Percentiles rank a stretch among this genome's conserved stretches.
These are phyloP conservation scores for Pestalotiopsis sp. DNA, from an alignment of 2,329 filamentous ascomycete genomes.

Conservation along the genomic window DNA sequence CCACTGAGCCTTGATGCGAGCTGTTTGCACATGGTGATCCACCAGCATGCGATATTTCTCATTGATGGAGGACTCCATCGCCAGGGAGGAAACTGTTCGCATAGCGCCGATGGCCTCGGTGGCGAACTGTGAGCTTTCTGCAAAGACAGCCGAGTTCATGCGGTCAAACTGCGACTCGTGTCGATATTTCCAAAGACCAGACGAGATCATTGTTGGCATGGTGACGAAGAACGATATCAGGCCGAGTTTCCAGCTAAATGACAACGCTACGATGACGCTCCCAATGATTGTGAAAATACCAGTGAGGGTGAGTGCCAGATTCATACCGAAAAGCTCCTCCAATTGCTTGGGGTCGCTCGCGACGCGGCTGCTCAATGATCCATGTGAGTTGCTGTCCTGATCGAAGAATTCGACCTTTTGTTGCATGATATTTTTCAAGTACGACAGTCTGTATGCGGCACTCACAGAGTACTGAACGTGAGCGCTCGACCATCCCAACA, in stretches of 20 bases:
- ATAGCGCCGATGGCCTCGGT: constrained; percentile 72
- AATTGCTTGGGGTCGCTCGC: constrained; percentile 47
- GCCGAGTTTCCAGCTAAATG: constrained; percentile 74
- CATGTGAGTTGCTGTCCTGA: constrained; percentile 56
- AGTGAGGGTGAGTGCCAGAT: constrained; percentile 58
- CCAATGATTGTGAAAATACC: constrained; percentile 63
- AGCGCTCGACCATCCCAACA: constrained; percentile 34
- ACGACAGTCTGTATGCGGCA: constrained; percentile 12
- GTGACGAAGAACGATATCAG: constrained; percentile 63
- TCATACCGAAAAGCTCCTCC: constrained; percentile 58
- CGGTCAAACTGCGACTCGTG: constrained; percentile 65
- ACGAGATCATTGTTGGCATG: constrained; percentile 46
- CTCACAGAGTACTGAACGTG: constrained; percentile 56
- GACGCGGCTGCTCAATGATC: constrained; percentile 55
- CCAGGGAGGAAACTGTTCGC: constrained; percentile 68
- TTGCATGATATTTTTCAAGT: constrained; percentile 42
- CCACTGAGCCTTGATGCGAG: constrained; percentile 61
- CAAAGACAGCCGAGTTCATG: constrained; percentile 67
- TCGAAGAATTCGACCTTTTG: constrained; percentile 54
- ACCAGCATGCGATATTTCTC: constrained; percentile 62
- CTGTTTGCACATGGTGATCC: constrained; percentile 55
- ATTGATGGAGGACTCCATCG: constrained; percentile 60
- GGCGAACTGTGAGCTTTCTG: constrained; percentile 70
- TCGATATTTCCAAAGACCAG: constrained; percentile 49
- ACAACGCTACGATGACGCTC: constrained; percentile 65